A percentile compares a stretch with the other conserved stretches of the same genome.
Evolutionary conservation across 164 flowering plant genomes (phyloP).

Genomic region (Protea cynaroides): DNA sequence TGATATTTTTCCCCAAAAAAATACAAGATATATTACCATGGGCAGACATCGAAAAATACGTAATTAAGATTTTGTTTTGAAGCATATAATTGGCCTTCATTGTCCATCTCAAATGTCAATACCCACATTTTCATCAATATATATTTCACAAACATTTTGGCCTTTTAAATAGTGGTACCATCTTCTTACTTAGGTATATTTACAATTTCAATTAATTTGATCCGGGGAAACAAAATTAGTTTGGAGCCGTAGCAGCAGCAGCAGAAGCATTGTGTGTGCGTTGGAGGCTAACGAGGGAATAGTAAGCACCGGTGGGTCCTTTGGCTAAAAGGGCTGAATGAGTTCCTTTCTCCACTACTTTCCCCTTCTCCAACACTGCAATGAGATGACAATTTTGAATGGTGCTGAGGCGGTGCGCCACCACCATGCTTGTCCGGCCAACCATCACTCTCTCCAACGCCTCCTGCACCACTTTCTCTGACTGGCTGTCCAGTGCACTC

Average conservation of each 20-base stretch:
- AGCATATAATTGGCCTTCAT: too few relatives aligned
- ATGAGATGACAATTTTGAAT: conserved; percentile 18
- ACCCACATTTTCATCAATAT: too few relatives aligned
- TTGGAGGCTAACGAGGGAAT: conserved; percentile 25
- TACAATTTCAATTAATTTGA: too few relatives aligned
- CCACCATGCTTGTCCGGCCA: conserved; percentile 38
- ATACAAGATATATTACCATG: too few relatives aligned
- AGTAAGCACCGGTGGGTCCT: conserved; percentile 37
- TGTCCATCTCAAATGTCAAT: too few relatives aligned
- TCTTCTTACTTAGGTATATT: too few relatives aligned
- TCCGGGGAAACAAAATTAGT: too few relatives aligned
- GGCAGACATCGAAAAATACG: too few relatives aligned
- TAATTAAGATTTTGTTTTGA: too few relatives aligned
- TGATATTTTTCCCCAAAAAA: too few relatives aligned
- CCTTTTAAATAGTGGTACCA: too few relatives aligned
- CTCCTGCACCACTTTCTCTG: conserved; percentile 23
- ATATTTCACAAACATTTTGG: too few relatives aligned
- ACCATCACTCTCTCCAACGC: conserved; percentile 29
- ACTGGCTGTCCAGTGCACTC: conserved; percentile 36
- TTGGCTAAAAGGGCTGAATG: conserved; percentile 28
- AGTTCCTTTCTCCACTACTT: conserved; percentile 42
- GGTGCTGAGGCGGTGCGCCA: conserved; percentile 35
- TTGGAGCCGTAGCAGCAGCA: not conserved
- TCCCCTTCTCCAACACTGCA: conserved; percentile 36
- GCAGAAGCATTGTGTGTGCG: not conserved